Conservation (phyloP, 768 basidiomycete genomes). For the Kondoa malvinella region DNA sequence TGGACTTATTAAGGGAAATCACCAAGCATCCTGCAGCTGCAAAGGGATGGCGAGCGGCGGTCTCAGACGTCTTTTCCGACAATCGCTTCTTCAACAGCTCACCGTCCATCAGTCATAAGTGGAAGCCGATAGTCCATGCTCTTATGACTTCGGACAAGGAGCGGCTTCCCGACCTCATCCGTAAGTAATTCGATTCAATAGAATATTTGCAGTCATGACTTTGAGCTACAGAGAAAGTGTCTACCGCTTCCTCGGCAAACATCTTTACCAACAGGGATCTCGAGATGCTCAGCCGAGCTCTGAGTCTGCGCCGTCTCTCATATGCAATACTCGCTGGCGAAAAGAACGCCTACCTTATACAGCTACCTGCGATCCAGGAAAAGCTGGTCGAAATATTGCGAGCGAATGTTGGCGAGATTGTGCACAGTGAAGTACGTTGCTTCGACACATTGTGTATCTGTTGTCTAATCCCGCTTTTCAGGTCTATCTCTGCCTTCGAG, state of each 20-base stretch:
- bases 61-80: conserved; percentile 69
- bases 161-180: conserved; percentile 62
- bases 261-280: conserved; percentile 92
- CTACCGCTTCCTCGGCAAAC: conserved; percentile 73
- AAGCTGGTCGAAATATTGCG: conserved; percentile 84
- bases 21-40: conserved; percentile 48
- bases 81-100: conserved; percentile 66
- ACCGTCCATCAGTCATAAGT: conserved; percentile 43
- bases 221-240: conserved; percentile 36
- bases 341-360: conserved; percentile 74
- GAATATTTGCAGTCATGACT: neutral
- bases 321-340: conserved; percentile 73
- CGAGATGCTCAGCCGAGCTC: conserved; percentile 69
- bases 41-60: conserved; percentile 68
- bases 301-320: conserved; percentile 72
- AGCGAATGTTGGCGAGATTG: conserved; percentile 55
- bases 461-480: conserved; percentile 14
- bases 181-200: neutral
- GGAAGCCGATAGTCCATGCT: conserved; percentile 61
- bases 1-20: conserved; percentile 61
- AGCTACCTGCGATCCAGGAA: conserved; percentile 87
- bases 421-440: conserved; percentile 62
- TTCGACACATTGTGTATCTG: neutral
- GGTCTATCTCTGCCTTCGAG: conserved; percentile 73
- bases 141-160: conserved; percentile 75